Percentiles rank a stretch among this genome's conserved stretches.
Conservation (phyloP, 2,329 filamentous ascomycete species). For the Rutstroemia sp. region DNA sequence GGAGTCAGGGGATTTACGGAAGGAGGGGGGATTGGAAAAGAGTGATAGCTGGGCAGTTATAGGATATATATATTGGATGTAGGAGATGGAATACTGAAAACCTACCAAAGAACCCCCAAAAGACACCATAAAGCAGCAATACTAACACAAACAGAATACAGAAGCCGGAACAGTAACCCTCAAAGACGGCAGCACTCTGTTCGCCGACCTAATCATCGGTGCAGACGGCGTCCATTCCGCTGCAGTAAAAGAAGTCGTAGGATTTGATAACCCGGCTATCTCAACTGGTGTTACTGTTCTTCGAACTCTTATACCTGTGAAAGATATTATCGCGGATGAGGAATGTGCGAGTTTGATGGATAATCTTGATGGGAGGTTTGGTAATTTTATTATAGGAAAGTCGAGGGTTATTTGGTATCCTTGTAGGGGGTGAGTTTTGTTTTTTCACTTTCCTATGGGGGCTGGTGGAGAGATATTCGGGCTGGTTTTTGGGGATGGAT, state of each 20-base stretch:
- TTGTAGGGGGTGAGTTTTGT: constrained; percentile 35
- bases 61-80: too few species aligned
- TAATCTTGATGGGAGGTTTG: constrained; percentile 16
- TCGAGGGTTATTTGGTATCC: constrained; percentile 41
- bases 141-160: background rate
- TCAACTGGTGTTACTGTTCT: constrained; percentile 18
- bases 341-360: constrained; percentile 29
- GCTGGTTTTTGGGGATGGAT: too few species aligned
- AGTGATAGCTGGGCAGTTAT: background rate
- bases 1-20: constrained; percentile 20
- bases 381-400: constrained; percentile 36
- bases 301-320: constrained; percentile 17
- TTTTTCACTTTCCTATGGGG: constrained; percentile 25
- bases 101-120: background rate
- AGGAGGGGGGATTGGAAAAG: background rate
- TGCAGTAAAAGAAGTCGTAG: background rate
- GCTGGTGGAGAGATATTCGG: too few species aligned
- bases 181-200: constrained; percentile 35
- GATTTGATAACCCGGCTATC: background rate
- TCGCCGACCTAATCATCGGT: constrained; percentile 45
- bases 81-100: constrained; percentile 1
- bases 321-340: constrained; percentile 30
- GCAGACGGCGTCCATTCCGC: constrained; percentile 42
- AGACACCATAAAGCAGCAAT: too few species aligned
- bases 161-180: constrained; percentile 36